Evolutionary conservation across 2,329 filamentous ascomycete genomes (phyloP), one percentile per base, ranked within the genome.

Genomic region (Didymella exigua): DNA sequence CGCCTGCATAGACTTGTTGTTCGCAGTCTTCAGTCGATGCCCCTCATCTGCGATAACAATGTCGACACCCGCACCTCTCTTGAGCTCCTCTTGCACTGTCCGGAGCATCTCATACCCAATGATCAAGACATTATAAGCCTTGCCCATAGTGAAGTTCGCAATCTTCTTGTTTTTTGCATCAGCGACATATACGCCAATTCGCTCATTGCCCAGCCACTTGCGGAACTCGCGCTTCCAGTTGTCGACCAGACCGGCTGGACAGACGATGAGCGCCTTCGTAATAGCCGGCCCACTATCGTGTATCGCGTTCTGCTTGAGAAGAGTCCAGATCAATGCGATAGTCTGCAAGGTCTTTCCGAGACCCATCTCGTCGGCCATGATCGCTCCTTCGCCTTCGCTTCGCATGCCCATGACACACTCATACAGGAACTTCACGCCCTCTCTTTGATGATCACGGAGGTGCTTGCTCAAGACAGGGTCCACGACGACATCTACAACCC

Each of bases 371-470:
- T 91, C 88, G 1, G 88, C 88, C 43, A 91, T 77, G 54, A 91
- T 86, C 3, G 87, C 88, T 21, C 88, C 88, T 71, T 88, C 82
- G 1, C 88, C 87, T 63, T 84, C 84, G 36, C 81, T 76, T 36
- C 86, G 81, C 80, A 90, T 83, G 5, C 88, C 88, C 88, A 90
- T 90, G 0, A 90, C 85, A 67, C 88, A 90, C 72, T 90, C 88
- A 65, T 91, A 91, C 37, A 91, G 71, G 63, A 91, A 90, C 44
- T 84, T 78, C 0, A 90, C 86, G 19, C 88, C 88, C 65, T 88
- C 84, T 13, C 85, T 81, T 67, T 91, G 88, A 69, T 91, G 88
- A 11, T 84, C 82, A 24, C 87, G 82, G 8, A 91, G 76, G 61
- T 86, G 81, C 59, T 84, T 85, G 7, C 79, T 76, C 14, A 91